Evolutionary conservation across 1,139 yeast species (phyloP).

Genomic region (Schwanniomyces etchellsii): DNA sequence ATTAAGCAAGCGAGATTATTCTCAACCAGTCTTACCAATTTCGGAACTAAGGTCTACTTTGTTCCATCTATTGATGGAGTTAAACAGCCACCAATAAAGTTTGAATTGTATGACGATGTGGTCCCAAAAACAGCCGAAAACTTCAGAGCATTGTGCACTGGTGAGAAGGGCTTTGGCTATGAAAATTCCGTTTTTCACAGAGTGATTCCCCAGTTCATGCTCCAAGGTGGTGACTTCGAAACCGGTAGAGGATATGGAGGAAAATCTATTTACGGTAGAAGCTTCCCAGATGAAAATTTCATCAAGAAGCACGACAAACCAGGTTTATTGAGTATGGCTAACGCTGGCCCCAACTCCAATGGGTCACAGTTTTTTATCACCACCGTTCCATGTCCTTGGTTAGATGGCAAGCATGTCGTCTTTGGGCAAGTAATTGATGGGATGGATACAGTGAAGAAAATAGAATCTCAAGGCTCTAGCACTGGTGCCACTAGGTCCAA

Average conservation of each 20-base stretch:
- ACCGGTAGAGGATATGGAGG: conserved; percentile 39
- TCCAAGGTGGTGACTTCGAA: conserved; percentile 41
- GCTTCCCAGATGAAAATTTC: conserved; percentile 36
- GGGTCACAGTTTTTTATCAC: conserved; percentile 40
- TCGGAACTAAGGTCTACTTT: conserved; percentile 32
- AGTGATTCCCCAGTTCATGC: conserved; percentile 38
- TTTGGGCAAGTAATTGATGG: conserved; percentile 40
- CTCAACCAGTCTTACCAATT: conserved; percentile 23
- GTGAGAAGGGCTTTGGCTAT: conserved; percentile 93
- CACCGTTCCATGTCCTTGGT: conserved; percentile 40
- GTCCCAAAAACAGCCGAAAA: conserved; percentile 95
- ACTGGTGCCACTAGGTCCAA: conserved; percentile 22
- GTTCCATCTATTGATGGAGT: conserved; percentile 31
- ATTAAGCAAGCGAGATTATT: conserved; percentile 13
- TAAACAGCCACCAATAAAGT: conserved; percentile 25
- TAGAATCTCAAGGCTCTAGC: conserved; percentile 29
- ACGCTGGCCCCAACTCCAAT: conserved; percentile 39
- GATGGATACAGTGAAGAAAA: conserved; percentile 31
- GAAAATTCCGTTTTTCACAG: conserved; percentile 59
- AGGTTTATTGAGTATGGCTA: conserved; percentile 39
- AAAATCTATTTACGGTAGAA: conserved; percentile 32
- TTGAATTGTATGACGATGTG: conserved; percentile 77
- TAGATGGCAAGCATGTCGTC: conserved; percentile 38
- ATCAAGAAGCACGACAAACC: conserved; percentile 27
- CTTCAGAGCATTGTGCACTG: conserved; percentile 92